A percentile compares a stretch with the other conserved stretches of the same genome.
phyloP scores from a whole-genome alignment of 2,329 filamentous ascomycete species.

The Colletotrichum sp. region DNA sequence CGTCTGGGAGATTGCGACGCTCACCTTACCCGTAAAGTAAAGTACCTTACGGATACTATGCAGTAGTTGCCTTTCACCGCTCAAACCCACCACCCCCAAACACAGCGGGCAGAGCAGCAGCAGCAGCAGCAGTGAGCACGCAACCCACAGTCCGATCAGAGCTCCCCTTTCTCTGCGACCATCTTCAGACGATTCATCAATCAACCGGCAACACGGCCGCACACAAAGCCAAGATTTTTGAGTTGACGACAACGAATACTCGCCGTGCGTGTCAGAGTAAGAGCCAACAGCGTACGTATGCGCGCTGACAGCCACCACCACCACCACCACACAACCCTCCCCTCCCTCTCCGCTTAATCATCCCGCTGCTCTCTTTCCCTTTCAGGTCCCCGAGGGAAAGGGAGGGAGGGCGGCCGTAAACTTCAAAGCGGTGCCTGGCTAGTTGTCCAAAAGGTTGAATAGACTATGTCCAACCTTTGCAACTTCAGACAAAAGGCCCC shows the following conservation, averaged over 20 bases:
- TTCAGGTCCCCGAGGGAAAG: neutral
- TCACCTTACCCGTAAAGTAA: constrained; percentile 3
- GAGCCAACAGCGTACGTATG: neutral
- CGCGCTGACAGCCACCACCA: neutral
- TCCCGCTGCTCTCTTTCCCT: neutral
- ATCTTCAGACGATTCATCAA: constrained; percentile 7
- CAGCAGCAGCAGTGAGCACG: neutral
- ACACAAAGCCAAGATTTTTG: neutral
- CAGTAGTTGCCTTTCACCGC: neutral
- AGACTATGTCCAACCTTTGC: neutral
- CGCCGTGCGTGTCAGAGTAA: neutral
- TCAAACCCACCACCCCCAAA: neutral
- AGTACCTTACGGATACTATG: too few relatives aligned
- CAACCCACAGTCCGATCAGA: neutral
- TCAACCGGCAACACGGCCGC: constrained; percentile 1
- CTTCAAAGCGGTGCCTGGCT: neutral
- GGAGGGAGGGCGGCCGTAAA: neutral
- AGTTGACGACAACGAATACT: constrained; percentile 1
- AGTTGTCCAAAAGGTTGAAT: neutral
- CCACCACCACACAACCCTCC: neutral
- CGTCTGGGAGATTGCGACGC: constrained; percentile 19
- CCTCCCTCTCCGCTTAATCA: neutral
- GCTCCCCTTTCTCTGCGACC: neutral
- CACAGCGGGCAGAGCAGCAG: neutral
- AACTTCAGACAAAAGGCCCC: too few relatives aligned